phyloP scores from a whole-genome alignment of 495 filamentous ascomycete species.

The Penicillium atrosanguineum region DNA sequence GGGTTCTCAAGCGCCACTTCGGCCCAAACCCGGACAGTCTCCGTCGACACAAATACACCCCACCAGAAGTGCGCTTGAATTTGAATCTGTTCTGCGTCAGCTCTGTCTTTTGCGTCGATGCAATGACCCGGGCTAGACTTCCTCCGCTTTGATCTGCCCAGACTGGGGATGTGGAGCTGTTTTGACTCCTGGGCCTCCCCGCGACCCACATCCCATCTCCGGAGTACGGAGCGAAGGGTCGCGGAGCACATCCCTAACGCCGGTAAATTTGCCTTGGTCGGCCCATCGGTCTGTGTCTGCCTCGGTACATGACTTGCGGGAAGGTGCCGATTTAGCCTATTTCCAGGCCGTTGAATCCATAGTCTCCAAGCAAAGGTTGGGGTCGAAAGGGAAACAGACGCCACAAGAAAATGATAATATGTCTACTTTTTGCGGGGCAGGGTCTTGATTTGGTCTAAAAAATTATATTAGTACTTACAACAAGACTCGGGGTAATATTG shows the following conservation, averaged over 20 bases:
- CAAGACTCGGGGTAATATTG: conserved; percentile 17
- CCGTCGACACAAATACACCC: background rate
- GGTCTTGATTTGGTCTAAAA: background rate
- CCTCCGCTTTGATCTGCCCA: conserved; percentile 1
- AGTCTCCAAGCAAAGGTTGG: background rate
- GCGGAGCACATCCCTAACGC: background rate
- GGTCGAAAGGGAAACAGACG: background rate
- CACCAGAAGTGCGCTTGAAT: background rate
- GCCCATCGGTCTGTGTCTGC: conserved; percentile 5
- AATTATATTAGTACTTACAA: conserved; percentile 8
- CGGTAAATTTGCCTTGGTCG: background rate
- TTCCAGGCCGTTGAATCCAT: background rate
- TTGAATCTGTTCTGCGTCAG: background rate
- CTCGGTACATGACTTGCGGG: background rate
- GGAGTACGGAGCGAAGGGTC: background rate
- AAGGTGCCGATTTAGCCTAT: conserved; percentile 9
- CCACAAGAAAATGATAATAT: background rate
- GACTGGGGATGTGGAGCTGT: conserved; percentile 8
- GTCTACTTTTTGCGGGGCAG: background rate
- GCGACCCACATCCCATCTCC: conserved; percentile 3
- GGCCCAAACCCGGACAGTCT: background rate
- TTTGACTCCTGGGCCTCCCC: conserved; percentile 2
- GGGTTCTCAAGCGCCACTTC: background rate
- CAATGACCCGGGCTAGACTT: conserved; percentile 1
- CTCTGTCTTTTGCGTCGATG: background rate